Evolutionary conservation across 2,329 filamentous ascomycete genomes (phyloP), one percentile per base, ranked within the genome.

Genomic region (Phyllosticta citriasiana): DNA sequence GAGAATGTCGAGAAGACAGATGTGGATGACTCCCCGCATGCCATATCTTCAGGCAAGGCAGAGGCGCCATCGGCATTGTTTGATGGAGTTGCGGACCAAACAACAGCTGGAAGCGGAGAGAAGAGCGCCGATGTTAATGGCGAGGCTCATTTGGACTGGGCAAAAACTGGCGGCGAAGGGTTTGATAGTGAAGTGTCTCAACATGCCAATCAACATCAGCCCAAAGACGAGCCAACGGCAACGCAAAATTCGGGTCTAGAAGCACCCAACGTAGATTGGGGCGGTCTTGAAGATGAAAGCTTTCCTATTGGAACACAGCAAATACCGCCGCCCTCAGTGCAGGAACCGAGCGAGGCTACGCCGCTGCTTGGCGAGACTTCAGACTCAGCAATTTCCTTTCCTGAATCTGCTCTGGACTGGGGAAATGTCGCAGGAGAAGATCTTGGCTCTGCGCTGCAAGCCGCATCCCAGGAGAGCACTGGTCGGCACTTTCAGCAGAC

Each of bases 231-330:
- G 40, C n/a, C 14, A n/a, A 6, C 12, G 6, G 1, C n/a, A 16
- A 4, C 6, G 40, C 14, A 47, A n/a, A 2, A 47, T 4, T 16
- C 12, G 16, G 40, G 2, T 47, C n/a, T n/a, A 5, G 40, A 47
- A 55, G 69, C 69, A 26, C 68, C 70, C 8, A 66, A 67, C 1
- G 63, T 71, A 19, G 72, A 74, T 54, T 74, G 72, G 72, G 72
- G 72, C 53, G 68, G 66, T 60, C 64, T 65, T 6, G 71, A 67
- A 22, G 70, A 69, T n/a, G 65, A 69, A 55, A 71, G 70, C n/a
- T 71, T 72, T 52, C 53, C 27, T 27, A 40, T 60, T 8, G 60
- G 53, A 33, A 24, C 14, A 12, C 19, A 54, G 22, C 9, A 53
- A 24, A 16, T 33, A 12, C 1, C 27, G 7, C 4, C 24, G n/a